A percentile compares a stretch with the other conserved stretches of the same genome.
Conservation (phyloP, 192 early-diverging fungal species). For the Coemansia sp. region DNA sequence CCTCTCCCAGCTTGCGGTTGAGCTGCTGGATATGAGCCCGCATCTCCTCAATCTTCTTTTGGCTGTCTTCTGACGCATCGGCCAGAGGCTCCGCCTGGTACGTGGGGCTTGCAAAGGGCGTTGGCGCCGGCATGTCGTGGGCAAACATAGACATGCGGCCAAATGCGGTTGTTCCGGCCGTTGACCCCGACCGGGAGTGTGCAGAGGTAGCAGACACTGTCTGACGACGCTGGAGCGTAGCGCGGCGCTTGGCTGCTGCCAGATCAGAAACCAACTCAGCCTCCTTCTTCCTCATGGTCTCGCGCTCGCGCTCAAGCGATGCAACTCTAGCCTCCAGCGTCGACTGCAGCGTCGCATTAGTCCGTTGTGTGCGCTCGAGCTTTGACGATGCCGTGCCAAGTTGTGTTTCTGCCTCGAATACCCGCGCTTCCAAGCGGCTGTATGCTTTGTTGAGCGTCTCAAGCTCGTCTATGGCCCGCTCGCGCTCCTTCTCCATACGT, state of each 20-base stretch:
- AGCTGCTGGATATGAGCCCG: constrained; percentile 35
- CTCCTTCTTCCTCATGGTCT: constrained; percentile 38
- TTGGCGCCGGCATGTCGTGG: constrained; percentile 18
- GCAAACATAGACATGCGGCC: constrained; percentile 28
- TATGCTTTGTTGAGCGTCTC: constrained; percentile 42
- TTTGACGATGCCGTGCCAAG: constrained; percentile 18
- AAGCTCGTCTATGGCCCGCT: constrained; percentile 40
- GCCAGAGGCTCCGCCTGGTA: not conserved
- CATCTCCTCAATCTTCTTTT: constrained; percentile 1
- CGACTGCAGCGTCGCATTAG: constrained; percentile 20
- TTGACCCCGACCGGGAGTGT: constrained; percentile 16
- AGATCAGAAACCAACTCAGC: constrained; percentile 41
- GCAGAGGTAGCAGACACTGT: constrained; percentile 38
- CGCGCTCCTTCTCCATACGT: constrained; percentile 37
- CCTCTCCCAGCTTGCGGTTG: constrained; percentile 34
- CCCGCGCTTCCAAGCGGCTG: constrained; percentile 43
- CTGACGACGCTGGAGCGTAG: constrained; percentile 39
- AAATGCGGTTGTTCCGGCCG: constrained; percentile 4
- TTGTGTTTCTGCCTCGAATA: constrained; percentile 39
- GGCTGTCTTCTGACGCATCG: not conserved
- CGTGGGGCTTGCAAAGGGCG: constrained; percentile 10
- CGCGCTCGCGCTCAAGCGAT: constrained; percentile 44
- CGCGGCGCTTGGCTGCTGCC: constrained; percentile 41
- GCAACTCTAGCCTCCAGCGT: constrained; percentile 19
- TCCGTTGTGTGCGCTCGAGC: constrained; percentile 35